Evolutionary conservation across 192 early-diverging fungal species (phyloP), one percentile per base, ranked within the genome.

Genomic region (Coemansia sp.): DNA sequence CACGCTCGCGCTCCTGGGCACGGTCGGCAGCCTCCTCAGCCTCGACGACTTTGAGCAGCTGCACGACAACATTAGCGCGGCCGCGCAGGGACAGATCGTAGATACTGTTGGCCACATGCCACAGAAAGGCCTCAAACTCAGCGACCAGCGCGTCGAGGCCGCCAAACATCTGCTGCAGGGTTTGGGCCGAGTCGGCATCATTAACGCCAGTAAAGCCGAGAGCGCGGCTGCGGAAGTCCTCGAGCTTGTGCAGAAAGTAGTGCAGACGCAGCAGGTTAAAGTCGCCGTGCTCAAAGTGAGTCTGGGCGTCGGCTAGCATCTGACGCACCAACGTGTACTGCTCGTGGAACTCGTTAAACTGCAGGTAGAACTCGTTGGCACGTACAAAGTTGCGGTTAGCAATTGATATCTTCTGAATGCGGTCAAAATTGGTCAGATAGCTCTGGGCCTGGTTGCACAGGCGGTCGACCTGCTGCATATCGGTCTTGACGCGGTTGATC

Each of bases 331-430:
- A 75, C 14, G 85, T 83, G 40, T 96, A 80, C 61, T 91, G 87
- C 53, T 87, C 73, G 69, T 94, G 90, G 47, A 99, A 82, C 55
- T 87, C 85, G 71, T 91, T 89, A 53, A 99, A 95, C 59, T 89
- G 86, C 59, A 87, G 84, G 37, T 95, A 89, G 46, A 94, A 87
- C 43, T 84, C 82, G 69, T 95, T 86, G 0, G 94, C 92, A 2
- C 88, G 85, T 9, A 87, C 84, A 83, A 99, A 99, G 77, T 99
- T 99, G 65, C 91, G 89, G 81, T 98, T 94, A 1, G 93, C 87
- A 53, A 86, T 82, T 2, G 96, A 97, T 22, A 99, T 87, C 88
- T 89, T 89, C 61, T 90, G 89, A 52, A 99, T 95, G 46, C 90
- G 84, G 51, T 87, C 85, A 79, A 93, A 99, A 75, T 96, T 89